Conservation (phyloP, 192 early-diverging fungal species). For the Entophlyctis luteolus region DNA sequence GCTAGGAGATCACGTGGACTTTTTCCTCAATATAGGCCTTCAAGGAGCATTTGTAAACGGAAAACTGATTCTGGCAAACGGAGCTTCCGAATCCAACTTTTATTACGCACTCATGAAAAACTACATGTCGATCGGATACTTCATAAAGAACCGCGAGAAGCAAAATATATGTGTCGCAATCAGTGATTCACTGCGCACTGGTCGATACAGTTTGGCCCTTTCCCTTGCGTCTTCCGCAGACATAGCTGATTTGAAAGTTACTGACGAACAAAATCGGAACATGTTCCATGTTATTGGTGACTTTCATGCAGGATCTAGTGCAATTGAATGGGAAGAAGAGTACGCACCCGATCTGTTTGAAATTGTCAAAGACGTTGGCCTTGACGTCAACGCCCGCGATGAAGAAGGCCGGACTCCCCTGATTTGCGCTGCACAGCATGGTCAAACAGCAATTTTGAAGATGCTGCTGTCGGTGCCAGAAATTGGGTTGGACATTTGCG, state of each 20-base stretch:
- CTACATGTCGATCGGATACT: constrained; percentile 46
- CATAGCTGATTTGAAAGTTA: background rate
- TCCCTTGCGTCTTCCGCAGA: constrained; percentile 29
- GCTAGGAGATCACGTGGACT: constrained; percentile 41
- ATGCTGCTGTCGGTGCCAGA: constrained; percentile 20
- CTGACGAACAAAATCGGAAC: constrained; percentile 18
- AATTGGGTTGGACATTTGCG: constrained; percentile 14
- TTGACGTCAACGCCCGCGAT: constrained; percentile 28
- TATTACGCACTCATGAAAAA: constrained; percentile 34
- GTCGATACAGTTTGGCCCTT: constrained; percentile 50
- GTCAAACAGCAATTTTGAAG: constrained; percentile 25
- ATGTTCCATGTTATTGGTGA: constrained; percentile 42
- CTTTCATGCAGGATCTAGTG: constrained; percentile 31
- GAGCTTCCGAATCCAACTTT: constrained; percentile 27
- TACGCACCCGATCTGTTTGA: constrained; percentile 38
- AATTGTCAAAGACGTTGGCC: background rate
- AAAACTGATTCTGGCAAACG: constrained; percentile 30
- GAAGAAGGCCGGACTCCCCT: constrained; percentile 32
- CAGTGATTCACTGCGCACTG: constrained; percentile 34
- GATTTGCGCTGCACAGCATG: constrained; percentile 48
- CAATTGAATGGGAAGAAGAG: constrained; percentile 38
- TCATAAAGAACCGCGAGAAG: constrained; percentile 44
- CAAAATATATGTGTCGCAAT: constrained; percentile 32
- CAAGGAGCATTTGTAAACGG: constrained; percentile 30
- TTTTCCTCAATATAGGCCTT: constrained; percentile 44